phyloP scores from a whole-genome alignment of 2,329 filamentous ascomycete species.

The Lasiodiplodia hormozganensis region DNA sequence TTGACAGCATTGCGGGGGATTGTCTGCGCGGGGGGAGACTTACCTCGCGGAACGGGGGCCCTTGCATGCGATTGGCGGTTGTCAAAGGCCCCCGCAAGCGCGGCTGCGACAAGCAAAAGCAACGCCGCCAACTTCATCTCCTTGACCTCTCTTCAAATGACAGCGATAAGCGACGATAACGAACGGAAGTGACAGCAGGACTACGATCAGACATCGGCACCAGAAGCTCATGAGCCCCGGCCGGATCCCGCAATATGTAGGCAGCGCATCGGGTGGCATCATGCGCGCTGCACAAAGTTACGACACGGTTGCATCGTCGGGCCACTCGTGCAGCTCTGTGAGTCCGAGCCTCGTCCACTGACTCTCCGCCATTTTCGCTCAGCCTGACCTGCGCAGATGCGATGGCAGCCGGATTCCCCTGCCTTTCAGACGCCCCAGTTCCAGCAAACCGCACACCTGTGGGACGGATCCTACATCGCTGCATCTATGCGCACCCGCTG shows the following conservation, averaged over 20 bases:
- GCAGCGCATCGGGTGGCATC: conserved; percentile 16
- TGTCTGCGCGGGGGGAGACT: not conserved
- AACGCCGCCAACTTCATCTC: not conserved
- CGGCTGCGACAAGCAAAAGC: not conserved
- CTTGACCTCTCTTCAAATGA: not conserved
- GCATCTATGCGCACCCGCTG: not conserved
- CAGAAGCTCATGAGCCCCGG: conserved; percentile 10
- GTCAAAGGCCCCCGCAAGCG: not conserved
- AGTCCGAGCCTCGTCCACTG: not conserved
- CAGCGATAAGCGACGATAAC: not conserved
- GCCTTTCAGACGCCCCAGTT: not conserved
- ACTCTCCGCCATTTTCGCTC: not conserved
- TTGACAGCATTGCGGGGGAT: not conserved
- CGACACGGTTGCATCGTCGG: conserved; percentile 10
- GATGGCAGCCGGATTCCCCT: not conserved
- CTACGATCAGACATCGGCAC: not conserved
- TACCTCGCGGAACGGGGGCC: conserved; percentile 5
- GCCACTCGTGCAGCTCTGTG: conserved; percentile 1
- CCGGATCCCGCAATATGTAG: conserved; percentile 16
- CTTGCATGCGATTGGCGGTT: not conserved
- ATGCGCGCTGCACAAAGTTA: conserved; percentile 2
- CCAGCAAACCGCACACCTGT: conserved; percentile 11
- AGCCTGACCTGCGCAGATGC: not conserved
- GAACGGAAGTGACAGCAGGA: conserved; percentile 10
- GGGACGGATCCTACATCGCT: not conserved